These are phyloP conservation scores for Irineochytrium annulatum DNA, from an alignment of 192 early-diverging fungal species.

Conservation along the genomic window DNA sequence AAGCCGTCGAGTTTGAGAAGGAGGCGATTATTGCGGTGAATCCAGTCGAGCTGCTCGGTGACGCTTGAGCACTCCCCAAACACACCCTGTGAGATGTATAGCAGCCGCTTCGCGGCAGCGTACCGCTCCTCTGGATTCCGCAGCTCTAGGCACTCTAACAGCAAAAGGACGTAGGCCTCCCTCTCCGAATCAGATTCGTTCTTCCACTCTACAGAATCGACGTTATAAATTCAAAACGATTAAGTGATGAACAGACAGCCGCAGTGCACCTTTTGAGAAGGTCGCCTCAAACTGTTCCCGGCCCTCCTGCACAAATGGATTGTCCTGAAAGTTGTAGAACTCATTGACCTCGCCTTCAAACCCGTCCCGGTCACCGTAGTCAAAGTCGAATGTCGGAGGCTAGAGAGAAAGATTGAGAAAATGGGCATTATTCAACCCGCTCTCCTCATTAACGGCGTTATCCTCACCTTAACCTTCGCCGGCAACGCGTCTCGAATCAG, in stretches of 20 bases:
- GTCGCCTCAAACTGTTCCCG: slow-evolving; percentile 25
- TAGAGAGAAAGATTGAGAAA: too few relatives aligned
- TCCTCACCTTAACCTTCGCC: too few relatives aligned
- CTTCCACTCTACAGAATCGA: slow-evolving; percentile 16
- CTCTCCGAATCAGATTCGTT: background rate
- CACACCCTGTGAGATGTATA: slow-evolving; percentile 62
- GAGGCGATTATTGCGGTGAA: slow-evolving; percentile 54
- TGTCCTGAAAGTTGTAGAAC: slow-evolving; percentile 46
- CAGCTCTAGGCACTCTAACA: slow-evolving; percentile 59
- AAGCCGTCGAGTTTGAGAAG: slow-evolving; percentile 57
- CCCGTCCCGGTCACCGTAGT: slow-evolving; percentile 41
- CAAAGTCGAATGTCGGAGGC: slow-evolving; percentile 28
- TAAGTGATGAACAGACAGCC: background rate
- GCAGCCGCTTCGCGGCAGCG: slow-evolving; percentile 48
- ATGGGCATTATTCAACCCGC: too few relatives aligned
- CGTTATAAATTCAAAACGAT: background rate
- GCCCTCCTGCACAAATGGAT: slow-evolving; percentile 22
- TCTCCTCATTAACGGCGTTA: too few relatives aligned
- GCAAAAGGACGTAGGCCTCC: slow-evolving; percentile 37
- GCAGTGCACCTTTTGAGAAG: slow-evolving; percentile 15
- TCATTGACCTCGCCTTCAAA: slow-evolving; percentile 49
- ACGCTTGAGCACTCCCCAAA: slow-evolving; percentile 26
- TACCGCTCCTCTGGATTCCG: slow-evolving; percentile 42
- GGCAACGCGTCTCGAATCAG: too few relatives aligned
- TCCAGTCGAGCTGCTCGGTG: slow-evolving; percentile 51